Evolutionary conservation across 73 alveolate genomes (phyloP), one percentile per base, ranked within the genome.

Genomic region (Symbiodinium pilosum): DNA sequence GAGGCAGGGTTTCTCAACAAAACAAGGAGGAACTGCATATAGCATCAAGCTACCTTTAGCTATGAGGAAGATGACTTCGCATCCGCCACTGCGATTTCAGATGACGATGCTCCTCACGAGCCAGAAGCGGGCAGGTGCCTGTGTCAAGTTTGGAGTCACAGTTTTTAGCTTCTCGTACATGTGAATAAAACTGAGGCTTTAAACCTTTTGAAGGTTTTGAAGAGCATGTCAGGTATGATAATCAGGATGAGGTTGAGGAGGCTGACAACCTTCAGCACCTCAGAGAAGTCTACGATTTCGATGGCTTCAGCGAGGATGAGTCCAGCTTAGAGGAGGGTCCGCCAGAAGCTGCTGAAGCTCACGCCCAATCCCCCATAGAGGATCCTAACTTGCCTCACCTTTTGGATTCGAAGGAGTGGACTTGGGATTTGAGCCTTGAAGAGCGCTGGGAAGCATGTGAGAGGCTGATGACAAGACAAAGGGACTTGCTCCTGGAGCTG

Each of bases 401-500:
- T 83, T 9, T 39, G 40, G 43, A 34, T 39, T 36, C 97, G 11
- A 91, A 43, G 87, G 59, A 73, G 44, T 91, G 89, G 89, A 73
- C 73, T 11, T 73, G 88, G 88, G 89, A 68, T 43, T 36, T 91
- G 97, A 26, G 41, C 18, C 42, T 43, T 21, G 47, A 73, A 81
- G 83, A 91, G 87, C 97, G 97, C 97, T 91, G 97, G 97, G 97
- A 42, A 6, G 88, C 97, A 4, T 68, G 97, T 83, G 81, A 43
- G 39, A 43, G 75, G 83, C 81, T 91, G 43, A 91, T 91, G 97
- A 21, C 87, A 32, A 38, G 32, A 28, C 97, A 91, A 30, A 81
- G 83, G 68, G 83, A 71, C 32, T 40, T 71, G n/a, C 34, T 81
- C 39, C 51, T 32, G 51, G 24, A 59, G 95, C 69, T 88, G 75